Percentiles rank a stretch among this genome's conserved stretches.
These are phyloP conservation scores for Pleurotus tuoliensis DNA, from an alignment of 768 basidiomycete genomes.

Conservation along the genomic window DNA sequence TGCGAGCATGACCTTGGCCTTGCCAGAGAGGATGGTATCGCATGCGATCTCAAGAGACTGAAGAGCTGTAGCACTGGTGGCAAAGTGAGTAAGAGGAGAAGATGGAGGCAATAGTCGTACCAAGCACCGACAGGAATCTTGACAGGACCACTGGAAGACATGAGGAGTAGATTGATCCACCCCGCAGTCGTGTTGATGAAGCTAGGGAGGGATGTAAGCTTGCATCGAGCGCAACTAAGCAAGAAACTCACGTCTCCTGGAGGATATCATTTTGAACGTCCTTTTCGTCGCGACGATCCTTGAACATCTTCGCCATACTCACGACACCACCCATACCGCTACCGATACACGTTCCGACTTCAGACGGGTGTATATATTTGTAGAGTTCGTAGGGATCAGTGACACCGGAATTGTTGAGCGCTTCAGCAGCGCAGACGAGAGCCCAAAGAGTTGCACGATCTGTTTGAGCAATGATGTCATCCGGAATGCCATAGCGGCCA, in stretches of 20 bases:
- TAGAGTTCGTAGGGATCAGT: slow-evolving; percentile 98
- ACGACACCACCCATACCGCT: slow-evolving; percentile 97
- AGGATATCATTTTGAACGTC: slow-evolving; percentile 98
- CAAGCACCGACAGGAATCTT: slow-evolving; percentile 99
- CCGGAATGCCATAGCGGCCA: slow-evolving; percentile 93
- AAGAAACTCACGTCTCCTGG: slow-evolving; percentile 85
- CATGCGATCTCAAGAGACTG: slow-evolving; percentile 99
- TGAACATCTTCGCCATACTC: slow-evolving; percentile 95
- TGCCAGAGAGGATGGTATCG: slow-evolving; percentile 89
- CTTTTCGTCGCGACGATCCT: slow-evolving; percentile 95
- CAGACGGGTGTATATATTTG: slow-evolving; percentile 93
- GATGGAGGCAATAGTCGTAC: slow-evolving; percentile 36
- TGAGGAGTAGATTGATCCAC: slow-evolving; percentile 91
- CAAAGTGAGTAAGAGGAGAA: slow-evolving; percentile 5
- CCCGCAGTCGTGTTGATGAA: slow-evolving; percentile 99
- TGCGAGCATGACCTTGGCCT: slow-evolving; percentile 99
- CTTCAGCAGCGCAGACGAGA: slow-evolving; percentile 89
- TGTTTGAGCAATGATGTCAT: slow-evolving; percentile 91
- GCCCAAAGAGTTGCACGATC: slow-evolving; percentile 96
- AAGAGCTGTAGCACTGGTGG: slow-evolving; percentile 82
- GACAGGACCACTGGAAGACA: slow-evolving; percentile 96
- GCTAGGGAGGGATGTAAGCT: slow-evolving; percentile 32
- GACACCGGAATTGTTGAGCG: slow-evolving; percentile 94
- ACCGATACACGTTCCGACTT: slow-evolving; percentile 91
- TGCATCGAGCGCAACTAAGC: background rate